A percentile compares a stretch with the other conserved stretches of the same genome.
Evolutionary conservation across 495 filamentous ascomycete genomes (phyloP).

Genomic region (Chaetomium fimeti): DNA sequence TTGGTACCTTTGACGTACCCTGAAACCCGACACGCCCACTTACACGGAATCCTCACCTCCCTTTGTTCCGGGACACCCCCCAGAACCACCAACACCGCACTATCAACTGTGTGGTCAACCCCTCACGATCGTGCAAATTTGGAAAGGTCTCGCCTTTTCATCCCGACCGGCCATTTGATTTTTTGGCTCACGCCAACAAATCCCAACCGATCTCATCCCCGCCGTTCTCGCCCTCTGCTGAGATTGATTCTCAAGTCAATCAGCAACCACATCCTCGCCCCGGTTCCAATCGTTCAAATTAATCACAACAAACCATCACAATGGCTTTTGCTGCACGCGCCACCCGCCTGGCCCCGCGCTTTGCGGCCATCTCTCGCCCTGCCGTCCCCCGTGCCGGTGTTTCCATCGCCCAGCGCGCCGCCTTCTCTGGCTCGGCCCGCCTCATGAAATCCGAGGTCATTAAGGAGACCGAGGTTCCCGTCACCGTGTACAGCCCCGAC

Average conservation of each 20-base stretch:
- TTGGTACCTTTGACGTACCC: conserved; percentile 39
- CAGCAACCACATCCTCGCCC: background rate
- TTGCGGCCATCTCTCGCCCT: conserved; percentile 38
- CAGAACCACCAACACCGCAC: conserved; percentile 6
- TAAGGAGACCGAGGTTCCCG: conserved; percentile 51
- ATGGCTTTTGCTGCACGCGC: conserved; percentile 45
- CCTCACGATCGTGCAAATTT: conserved; percentile 12
- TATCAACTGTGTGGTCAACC: conserved; percentile 19
- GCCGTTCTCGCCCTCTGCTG: too few relatives aligned
- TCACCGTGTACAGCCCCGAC: conserved; percentile 49
- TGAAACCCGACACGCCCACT: conserved; percentile 15
- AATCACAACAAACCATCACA: conserved; percentile 24
- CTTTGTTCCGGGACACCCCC: conserved; percentile 9
- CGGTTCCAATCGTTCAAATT: background rate
- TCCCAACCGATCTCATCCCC: background rate
- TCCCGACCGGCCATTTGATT: conserved; percentile 9
- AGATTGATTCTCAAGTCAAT: background rate
- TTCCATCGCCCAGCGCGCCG: conserved; percentile 35
- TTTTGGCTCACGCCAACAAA: too few relatives aligned
- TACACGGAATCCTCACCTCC: background rate
- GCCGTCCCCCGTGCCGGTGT: conserved; percentile 23
- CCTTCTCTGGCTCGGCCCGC: conserved; percentile 41
- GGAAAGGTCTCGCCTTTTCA: conserved; percentile 7
- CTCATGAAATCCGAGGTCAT: conserved; percentile 47
- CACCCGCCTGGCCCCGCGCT: conserved; percentile 37